Base-by-base conservation (phyloP, 352 stramenopile genomes). In the Pythium utonaiense region DNA sequence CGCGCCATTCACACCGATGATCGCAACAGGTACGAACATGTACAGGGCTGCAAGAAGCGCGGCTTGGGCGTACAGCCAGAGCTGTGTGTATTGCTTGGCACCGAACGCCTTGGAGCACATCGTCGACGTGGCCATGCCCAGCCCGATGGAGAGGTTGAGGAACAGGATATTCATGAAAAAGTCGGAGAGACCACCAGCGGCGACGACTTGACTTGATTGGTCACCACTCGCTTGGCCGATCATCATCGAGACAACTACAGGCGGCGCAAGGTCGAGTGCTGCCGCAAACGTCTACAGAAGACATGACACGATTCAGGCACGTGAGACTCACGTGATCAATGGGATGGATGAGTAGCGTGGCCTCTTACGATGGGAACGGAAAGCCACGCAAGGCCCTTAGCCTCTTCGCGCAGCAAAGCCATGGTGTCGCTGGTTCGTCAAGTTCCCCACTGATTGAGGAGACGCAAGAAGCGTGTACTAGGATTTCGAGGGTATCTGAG, bases 91-190 rank as follows among this genome's bases (percentile, higher is more conserved):
- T 25, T 70, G 68, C 49, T 78, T 82, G 55, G 63, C 81, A n/a
- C 81, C 81, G 53, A 81, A 89, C 2, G 78, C 76, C 62, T 90
- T 77, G 31, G 77, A 82, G 48, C 74, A 85, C 63, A 88, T 70
- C 17, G 78, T 90, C 66, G 88, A 75, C 45, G 87, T 75, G 19
- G 78, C 80, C 13, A 75, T 84, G 13, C 70, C 72, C 16, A 83
- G 60, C 3, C 78, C 80, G 49, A 69, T 83, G 48, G 84, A 70
- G 51, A 87, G 62, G 1, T 71, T 71, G 5, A 65, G 61, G 36
- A 87, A 62, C 36, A 87, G 57, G 47, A 86, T 63, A 66, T 83
- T 77, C 55, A 84, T 77, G 33, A 89, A 70, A 2, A 85, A 64
- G 41, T 44, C 69, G 36, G 62, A 70, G 34, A 89, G 66, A 19